phyloP scores from a whole-genome alignment of 768 basidiomycete genomes.

The Mycena albidolilacea region DNA sequence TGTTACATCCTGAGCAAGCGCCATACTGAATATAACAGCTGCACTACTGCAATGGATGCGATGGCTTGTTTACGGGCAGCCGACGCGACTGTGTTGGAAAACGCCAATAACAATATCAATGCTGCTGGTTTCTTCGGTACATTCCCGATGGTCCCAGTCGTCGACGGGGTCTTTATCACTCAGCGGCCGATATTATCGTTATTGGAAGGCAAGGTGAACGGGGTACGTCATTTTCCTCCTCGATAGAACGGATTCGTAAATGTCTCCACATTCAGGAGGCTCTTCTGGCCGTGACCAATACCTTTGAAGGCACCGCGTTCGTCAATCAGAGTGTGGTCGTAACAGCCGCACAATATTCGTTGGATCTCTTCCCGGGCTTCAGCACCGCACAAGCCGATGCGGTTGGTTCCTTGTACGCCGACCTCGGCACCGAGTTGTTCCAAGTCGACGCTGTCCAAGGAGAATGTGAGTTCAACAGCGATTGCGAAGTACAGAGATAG shows the following conservation, averaged over 20 bases:
- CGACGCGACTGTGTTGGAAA: constrained; percentile 44
- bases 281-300: constrained; percentile 43
- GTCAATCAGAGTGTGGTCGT: constrained; percentile 37
- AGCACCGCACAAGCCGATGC: constrained; percentile 18
- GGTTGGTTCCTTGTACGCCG: constrained; percentile 34
- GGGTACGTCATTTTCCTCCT: constrained; percentile 39
- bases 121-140: constrained; percentile 45
- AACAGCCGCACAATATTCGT: constrained; percentile 34
- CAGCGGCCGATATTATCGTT: constrained; percentile 52
- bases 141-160: constrained; percentile 47
- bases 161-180: constrained; percentile 53
- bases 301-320: constrained; percentile 49
- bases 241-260: neutral
- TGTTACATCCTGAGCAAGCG: neutral
- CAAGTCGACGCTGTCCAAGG: constrained; percentile 39
- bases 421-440: constrained; percentile 31
- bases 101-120: constrained; percentile 42
- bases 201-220: constrained; percentile 48
- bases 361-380: constrained; percentile 41
- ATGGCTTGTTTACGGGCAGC: constrained; percentile 49
- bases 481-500: neutral
- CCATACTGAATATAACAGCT: constrained; percentile 35
- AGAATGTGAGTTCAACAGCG: constrained; percentile 40
- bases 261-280: constrained; percentile 31
- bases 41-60: constrained; percentile 42